Conservation (phyloP, 192 early-diverging fungal species). For the Coemansia sp. region DNA sequence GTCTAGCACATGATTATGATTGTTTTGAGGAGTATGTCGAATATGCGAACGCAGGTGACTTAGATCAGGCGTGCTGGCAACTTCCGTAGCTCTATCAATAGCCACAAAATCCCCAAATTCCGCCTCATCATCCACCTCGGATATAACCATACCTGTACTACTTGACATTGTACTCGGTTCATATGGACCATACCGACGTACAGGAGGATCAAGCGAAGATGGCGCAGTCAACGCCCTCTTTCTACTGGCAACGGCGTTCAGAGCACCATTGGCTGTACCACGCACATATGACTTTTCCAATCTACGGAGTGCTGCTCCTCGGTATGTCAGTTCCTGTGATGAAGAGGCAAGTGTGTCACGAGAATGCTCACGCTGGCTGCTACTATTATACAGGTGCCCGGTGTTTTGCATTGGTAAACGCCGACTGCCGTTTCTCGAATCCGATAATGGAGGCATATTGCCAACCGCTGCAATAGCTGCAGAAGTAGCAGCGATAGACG, state of each 20-base stretch:
- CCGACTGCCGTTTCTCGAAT: background rate
- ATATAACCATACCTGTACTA: too few relatives aligned
- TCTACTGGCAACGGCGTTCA: conserved; percentile 14
- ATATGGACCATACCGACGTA: conserved; percentile 7
- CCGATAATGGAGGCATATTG: background rate
- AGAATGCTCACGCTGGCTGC: conserved; percentile 11
- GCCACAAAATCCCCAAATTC: too few relatives aligned
- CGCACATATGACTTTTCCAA: conserved; percentile 33
- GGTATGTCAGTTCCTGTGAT: conserved; percentile 36
- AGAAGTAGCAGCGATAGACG: background rate
- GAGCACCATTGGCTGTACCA: conserved; percentile 1
- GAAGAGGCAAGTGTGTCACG: conserved; percentile 24
- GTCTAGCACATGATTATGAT: too few relatives aligned
- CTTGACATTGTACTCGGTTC: too few relatives aligned
- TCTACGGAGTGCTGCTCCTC: conserved; percentile 36
- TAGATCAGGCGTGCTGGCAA: too few relatives aligned
- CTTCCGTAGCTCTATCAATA: too few relatives aligned
- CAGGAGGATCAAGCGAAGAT: conserved; percentile 39
- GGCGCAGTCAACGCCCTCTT: conserved; percentile 51
- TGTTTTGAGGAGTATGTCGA: conserved; percentile 6
- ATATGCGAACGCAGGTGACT: too few relatives aligned
- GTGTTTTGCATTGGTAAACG: background rate
- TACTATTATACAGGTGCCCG: conserved; percentile 6
- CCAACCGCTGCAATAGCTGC: background rate
- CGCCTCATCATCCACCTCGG: too few relatives aligned